These are phyloP conservation scores for Tinospora cordifolia DNA, from an alignment of 164 flowering plant species.

Conservation along the genomic window DNA sequence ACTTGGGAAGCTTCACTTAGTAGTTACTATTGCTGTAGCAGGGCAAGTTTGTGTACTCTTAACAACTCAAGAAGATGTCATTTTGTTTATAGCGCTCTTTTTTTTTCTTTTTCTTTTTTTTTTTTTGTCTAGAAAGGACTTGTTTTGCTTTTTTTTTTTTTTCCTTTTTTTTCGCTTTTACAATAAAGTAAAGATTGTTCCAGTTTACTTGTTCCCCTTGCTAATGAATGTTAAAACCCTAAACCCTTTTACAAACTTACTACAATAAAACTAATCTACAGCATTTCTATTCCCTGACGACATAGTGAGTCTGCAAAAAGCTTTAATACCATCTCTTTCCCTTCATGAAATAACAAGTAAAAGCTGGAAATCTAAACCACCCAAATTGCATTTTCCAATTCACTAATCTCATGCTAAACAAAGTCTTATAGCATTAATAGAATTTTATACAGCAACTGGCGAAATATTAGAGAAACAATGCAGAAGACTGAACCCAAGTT, in stretches of 20 bases:
- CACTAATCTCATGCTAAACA: too few species aligned
- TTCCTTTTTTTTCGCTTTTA: background rate
- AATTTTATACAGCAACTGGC: background rate
- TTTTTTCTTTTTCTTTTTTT: constrained; percentile 3
- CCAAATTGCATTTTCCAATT: too few species aligned
- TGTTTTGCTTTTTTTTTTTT: constrained; percentile 3
- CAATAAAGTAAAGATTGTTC: background rate
- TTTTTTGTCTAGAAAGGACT: background rate
- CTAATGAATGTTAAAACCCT: background rate
- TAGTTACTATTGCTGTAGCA: background rate
- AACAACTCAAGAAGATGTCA: constrained; percentile 4
- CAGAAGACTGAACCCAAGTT: too few species aligned
- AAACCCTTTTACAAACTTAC: background rate
- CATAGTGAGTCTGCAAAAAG: too few species aligned
- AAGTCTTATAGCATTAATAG: background rate
- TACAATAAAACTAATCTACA: background rate
- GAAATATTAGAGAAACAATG: background rate
- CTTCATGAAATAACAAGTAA: too few species aligned
- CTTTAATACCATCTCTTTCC: background rate
- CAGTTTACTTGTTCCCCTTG: background rate
- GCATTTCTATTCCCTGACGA: background rate
- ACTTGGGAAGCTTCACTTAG: constrained; percentile 10
- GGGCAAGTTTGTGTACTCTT: constrained; percentile 12
- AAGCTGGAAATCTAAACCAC: too few species aligned
- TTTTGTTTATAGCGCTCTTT: constrained; percentile 22